Percentiles rank a stretch among this genome's conserved stretches.
These are phyloP conservation scores for Trichoderma pleuroti DNA, from an alignment of 2,329 filamentous ascomycete species.

Conservation along the genomic window DNA sequence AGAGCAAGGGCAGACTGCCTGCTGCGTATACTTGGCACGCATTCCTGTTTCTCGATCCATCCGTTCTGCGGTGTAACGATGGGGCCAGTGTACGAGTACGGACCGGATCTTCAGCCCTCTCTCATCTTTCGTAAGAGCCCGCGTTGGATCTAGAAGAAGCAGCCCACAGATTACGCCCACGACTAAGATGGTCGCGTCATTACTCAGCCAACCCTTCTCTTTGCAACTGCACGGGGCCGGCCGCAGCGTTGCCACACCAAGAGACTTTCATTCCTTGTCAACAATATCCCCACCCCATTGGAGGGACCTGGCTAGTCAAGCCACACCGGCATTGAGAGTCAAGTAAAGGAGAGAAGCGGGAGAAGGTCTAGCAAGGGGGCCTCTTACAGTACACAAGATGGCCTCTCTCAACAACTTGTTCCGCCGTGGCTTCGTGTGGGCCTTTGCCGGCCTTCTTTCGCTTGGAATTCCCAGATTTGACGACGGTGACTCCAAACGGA, in stretches of 20 bases:
- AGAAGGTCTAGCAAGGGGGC: not conserved
- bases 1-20: not conserved
- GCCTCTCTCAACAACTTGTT: not conserved
- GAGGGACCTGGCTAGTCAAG: not conserved
- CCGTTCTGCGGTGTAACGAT: not conserved
- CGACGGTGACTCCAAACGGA: not conserved
- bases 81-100: not conserved
- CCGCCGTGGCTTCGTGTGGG: not conserved
- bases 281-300: not conserved
- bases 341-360: not conserved
- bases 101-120: not conserved
- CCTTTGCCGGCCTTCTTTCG: not conserved
- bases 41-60: not conserved
- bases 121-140: not conserved
- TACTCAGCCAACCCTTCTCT: not conserved
- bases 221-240: not conserved
- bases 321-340: not conserved
- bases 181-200: not conserved
- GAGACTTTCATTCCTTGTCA: not conserved
- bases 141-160: not conserved
- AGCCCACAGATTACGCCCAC: not conserved
- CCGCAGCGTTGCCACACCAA: not conserved
- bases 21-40: not conserved
- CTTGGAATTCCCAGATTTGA: slow-evolving; percentile 7
- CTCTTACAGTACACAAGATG: not conserved